Conservation (phyloP, 192 early-diverging fungal genomes). For the Umbelopsis ramanniana region DNA sequence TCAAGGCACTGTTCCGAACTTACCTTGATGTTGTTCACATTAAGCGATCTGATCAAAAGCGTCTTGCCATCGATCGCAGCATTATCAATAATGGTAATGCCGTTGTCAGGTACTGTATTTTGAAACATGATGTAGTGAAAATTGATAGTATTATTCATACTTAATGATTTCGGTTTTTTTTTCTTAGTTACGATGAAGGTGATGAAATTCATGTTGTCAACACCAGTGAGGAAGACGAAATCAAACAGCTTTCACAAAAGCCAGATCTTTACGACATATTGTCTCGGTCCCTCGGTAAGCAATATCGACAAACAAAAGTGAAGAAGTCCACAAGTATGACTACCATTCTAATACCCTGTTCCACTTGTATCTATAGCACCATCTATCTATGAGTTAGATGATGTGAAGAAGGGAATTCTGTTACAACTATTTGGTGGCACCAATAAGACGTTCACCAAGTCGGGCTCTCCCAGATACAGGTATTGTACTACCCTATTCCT, state of each 20-base stretch:
- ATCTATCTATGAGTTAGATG: conserved; percentile 93
- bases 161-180: conserved; percentile 4
- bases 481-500: not conserved
- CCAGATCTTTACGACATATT: conserved; percentile 83
- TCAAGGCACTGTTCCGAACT: conserved; percentile 92
- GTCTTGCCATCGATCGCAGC: conserved; percentile 59
- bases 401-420: conserved; percentile 97
- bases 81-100: conserved; percentile 26
- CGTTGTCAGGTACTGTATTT: conserved; percentile 28
- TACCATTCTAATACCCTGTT: conserved; percentile 1
- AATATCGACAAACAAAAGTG: too few relatives aligned
- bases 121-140: not conserved
- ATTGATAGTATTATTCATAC: not conserved
- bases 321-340: not conserved
- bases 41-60: conserved; percentile 75
- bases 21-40: conserved; percentile 97
- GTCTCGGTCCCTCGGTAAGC: conserved; percentile 73
- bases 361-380: conserved; percentile 63
- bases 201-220: conserved; percentile 52
- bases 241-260: conserved; percentile 63
- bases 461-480: conserved; percentile 63
- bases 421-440: conserved; percentile 96
- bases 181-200: conserved; percentile 49
- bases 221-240: conserved; percentile 60
- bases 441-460: conserved; percentile 77